Evolutionary conservation across 225 moss, liverwort and hornwort genomes (phyloP).

Genomic region (Climacium dendroides): DNA sequence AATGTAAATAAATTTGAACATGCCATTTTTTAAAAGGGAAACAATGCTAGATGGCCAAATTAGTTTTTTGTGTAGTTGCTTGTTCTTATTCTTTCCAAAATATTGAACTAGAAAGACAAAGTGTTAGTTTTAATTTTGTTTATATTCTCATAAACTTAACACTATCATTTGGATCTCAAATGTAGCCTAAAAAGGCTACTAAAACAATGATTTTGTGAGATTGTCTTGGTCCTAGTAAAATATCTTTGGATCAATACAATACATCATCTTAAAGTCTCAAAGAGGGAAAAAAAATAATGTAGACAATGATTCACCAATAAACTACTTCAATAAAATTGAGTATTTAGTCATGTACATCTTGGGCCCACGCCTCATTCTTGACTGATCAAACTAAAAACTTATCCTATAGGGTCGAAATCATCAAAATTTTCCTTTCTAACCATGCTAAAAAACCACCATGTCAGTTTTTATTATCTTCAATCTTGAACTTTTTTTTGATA

Average conservation of each 20-base stretch:
- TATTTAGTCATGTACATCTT: too few species aligned
- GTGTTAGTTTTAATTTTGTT: not conserved
- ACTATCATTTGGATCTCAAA: not conserved
- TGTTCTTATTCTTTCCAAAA: not conserved
- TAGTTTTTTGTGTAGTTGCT: not conserved
- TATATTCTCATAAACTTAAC: not conserved
- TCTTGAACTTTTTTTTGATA: too few species aligned
- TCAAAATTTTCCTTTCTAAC: too few species aligned
- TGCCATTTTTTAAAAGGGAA: not conserved
- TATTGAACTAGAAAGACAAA: not conserved
- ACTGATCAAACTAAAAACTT: too few species aligned
- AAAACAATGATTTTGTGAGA: not conserved
- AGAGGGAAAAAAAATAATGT: too few species aligned
- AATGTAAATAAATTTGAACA: not conserved
- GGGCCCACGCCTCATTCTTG: too few species aligned
- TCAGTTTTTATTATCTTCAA: too few species aligned
- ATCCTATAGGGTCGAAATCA: too few species aligned
- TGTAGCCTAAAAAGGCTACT: not conserved
- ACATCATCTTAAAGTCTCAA: not conserved
- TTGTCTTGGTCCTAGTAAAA: not conserved
- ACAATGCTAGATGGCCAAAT: not conserved
- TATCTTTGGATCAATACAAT: not conserved
- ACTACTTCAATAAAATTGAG: too few species aligned
- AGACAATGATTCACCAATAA: too few species aligned
- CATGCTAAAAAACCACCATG: too few species aligned